Evolutionary conservation across 192 early-diverging fungal genomes (phyloP).

Genomic region (Dissophora globulifera): DNA sequence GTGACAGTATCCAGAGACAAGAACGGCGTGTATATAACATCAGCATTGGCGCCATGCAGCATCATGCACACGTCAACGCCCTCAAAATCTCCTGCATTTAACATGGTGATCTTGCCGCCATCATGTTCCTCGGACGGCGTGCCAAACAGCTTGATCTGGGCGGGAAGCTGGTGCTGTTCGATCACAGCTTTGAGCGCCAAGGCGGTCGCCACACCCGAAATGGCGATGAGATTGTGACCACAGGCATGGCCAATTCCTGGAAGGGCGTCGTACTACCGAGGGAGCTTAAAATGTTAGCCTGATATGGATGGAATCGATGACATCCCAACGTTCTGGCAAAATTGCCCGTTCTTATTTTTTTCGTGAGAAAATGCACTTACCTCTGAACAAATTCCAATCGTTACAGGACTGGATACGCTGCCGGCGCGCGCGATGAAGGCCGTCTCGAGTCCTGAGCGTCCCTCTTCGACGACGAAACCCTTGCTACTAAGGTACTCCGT

Average conservation of each 20-base stretch:
- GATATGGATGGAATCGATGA: not conserved
- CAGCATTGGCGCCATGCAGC: slow-evolving; percentile 76
- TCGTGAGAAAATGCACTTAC: not conserved
- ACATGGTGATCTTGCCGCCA: slow-evolving; percentile 78
- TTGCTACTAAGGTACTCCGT: slow-evolving; percentile 69
- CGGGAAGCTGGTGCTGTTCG: slow-evolving; percentile 54
- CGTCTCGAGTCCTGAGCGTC: slow-evolving; percentile 71
- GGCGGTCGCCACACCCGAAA: slow-evolving; percentile 73
- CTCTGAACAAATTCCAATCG: slow-evolving; percentile 42
- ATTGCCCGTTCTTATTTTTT: too few relatives aligned
- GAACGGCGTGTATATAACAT: slow-evolving; percentile 58
- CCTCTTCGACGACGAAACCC: slow-evolving; percentile 70
- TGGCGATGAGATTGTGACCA: slow-evolving; percentile 82
- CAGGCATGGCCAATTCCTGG: slow-evolving; percentile 75
- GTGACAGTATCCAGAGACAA: slow-evolving; percentile 53
- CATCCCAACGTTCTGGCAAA: not conserved
- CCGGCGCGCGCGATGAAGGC: slow-evolving; percentile 72
- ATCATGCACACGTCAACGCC: slow-evolving; percentile 82
- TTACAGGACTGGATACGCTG: not conserved
- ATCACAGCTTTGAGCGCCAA: slow-evolving; percentile 57
- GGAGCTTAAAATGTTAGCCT: not conserved
- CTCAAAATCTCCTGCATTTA: slow-evolving; percentile 76
- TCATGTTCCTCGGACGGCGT: slow-evolving; percentile 75
- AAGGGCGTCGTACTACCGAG: slow-evolving; percentile 68
- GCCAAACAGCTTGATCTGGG: slow-evolving; percentile 78